phyloP scores from a whole-genome alignment of 164 flowering plant genomes.

The Umbilicus rupestris region DNA sequence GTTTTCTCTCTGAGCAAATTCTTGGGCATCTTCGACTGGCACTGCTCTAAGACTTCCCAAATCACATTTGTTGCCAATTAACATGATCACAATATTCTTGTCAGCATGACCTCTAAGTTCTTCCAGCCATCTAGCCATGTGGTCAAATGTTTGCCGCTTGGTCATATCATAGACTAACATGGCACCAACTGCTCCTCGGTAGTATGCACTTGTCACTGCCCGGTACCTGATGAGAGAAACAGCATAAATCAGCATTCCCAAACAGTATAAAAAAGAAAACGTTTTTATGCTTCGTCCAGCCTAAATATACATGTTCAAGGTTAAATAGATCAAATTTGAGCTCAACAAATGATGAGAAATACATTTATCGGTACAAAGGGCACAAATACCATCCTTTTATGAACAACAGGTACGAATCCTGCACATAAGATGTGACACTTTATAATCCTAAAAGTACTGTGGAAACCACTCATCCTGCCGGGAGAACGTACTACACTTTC shows the following conservation, averaged over 20 bases:
- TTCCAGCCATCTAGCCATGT: conserved; percentile 85
- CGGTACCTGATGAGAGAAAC: conserved; percentile 39
- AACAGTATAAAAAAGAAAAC: too few species aligned
- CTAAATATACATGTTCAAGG: too few species aligned
- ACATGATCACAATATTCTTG: conserved; percentile 76
- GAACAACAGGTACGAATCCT: too few species aligned
- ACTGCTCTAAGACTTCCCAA: conserved; percentile 62
- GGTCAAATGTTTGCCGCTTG: conserved; percentile 72
- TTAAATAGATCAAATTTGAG: too few species aligned
- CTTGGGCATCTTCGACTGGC: conserved; percentile 73
- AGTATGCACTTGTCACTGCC: conserved; percentile 84
- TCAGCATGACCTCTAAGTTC: conserved; percentile 80
- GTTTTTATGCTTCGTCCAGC: too few species aligned
- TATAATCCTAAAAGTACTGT: too few species aligned
- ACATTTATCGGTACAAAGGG: too few species aligned
- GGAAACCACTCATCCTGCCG: too few species aligned
- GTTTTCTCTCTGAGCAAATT: conserved; percentile 74
- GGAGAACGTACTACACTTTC: too few species aligned
- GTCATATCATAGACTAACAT: conserved; percentile 79
- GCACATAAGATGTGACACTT: too few species aligned
- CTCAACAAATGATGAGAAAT: too few species aligned
- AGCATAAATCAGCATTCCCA: background rate
- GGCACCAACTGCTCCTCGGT: conserved; percentile 83
- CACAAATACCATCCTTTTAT: too few species aligned
- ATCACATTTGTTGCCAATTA: conserved; percentile 66